These are phyloP conservation scores for Botrytis byssoidea DNA, from an alignment of 2,329 filamentous ascomycete genomes.

Conservation along the genomic window DNA sequence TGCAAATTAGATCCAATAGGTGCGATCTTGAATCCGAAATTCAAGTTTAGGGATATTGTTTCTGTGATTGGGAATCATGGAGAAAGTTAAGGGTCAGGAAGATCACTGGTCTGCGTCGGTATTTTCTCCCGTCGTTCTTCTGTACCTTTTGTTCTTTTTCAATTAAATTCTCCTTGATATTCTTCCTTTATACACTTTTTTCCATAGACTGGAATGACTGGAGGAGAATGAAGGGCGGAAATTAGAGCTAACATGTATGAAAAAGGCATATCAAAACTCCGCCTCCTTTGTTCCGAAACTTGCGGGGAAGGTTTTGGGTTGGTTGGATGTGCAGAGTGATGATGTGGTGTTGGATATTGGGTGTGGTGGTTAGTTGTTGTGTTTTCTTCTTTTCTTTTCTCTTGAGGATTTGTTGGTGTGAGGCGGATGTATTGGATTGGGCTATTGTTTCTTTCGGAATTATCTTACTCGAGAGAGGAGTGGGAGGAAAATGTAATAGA, in stretches of 20 bases:
- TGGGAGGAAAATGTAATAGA: neutral
- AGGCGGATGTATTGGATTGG: neutral
- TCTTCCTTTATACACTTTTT: neutral
- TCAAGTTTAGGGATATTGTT: neutral
- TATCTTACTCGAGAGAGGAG: neutral
- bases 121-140: neutral
- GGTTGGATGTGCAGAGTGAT: slow-evolving; percentile 57
- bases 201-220: neutral
- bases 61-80: neutral
- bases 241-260: neutral
- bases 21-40: neutral
- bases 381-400: too few relatives aligned
- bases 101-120: slow-evolving; percentile 45
- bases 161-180: neutral
- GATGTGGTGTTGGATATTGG: slow-evolving; percentile 62
- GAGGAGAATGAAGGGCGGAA: neutral
- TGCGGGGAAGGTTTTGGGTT: slow-evolving; percentile 55
- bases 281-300: slow-evolving; percentile 65
- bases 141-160: accelerated
- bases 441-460: neutral
- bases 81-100: slow-evolving; percentile 23
- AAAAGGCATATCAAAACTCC: slow-evolving; percentile 54
- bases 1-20: neutral
- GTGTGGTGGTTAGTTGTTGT: slow-evolving; percentile 46
- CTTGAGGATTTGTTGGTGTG: too few relatives aligned